These are phyloP conservation scores for Mucuna pruriens DNA, from an alignment of 306 rosid genomes.

Conservation along the genomic window DNA sequence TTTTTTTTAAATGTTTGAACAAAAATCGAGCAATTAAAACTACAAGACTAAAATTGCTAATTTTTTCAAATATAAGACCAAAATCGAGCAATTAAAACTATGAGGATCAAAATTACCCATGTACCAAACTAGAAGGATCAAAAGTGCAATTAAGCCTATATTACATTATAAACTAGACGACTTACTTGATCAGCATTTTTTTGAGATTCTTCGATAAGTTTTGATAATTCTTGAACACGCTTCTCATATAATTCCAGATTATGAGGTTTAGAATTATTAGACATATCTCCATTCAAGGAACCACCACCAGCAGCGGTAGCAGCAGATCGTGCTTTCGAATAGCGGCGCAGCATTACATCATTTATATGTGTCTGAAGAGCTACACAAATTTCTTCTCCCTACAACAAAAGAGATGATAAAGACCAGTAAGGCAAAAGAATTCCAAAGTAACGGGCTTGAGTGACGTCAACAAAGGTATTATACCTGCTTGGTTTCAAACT, in stretches of 20 bases:
- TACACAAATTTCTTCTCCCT: slow-evolving; percentile 99
- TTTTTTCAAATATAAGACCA: no score
- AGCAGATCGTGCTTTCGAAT: slow-evolving; percentile 82
- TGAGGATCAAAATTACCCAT: no score
- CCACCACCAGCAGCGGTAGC: slow-evolving; percentile 56
- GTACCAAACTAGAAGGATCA: no score
- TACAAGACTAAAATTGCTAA: no score
- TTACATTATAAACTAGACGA: slow-evolving; percentile 16
- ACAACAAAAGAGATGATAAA: slow-evolving; percentile 25
- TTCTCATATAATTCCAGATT: slow-evolving; percentile 69
- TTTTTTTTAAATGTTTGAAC: no score
- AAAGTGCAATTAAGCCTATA: no score
- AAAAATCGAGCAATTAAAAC: no score
- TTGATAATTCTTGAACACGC: slow-evolving; percentile 76
- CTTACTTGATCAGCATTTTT: slow-evolving; percentile 79
- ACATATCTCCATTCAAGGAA: slow-evolving; percentile 67
- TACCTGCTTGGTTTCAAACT: slow-evolving; percentile 99
- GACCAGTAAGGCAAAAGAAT: slow-evolving; percentile 5
- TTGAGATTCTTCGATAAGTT: slow-evolving; percentile 84
- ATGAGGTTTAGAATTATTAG: slow-evolving; percentile 62
- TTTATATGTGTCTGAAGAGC: slow-evolving; percentile 99
- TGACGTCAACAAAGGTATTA: slow-evolving; percentile 8
- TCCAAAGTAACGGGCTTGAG: neutral
- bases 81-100: no score
- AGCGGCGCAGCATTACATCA: slow-evolving; percentile 97